phyloP scores from a whole-genome alignment of 1,284 basidiomycete species.

The Porodaedalea pini region DNA sequence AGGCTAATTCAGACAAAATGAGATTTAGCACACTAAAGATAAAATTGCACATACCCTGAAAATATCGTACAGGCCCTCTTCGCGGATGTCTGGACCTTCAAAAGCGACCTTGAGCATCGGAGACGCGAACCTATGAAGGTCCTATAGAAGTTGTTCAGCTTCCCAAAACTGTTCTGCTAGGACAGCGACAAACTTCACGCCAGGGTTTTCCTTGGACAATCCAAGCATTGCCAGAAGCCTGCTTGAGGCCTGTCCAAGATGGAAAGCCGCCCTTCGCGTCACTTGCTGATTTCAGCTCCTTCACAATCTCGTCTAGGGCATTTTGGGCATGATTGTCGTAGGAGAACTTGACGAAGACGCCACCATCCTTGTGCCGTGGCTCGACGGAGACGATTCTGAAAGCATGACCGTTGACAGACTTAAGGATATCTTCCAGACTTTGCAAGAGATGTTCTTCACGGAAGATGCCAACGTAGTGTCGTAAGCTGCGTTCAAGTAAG shows the following conservation, averaged over 20 bases:
- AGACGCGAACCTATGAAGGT: slow-evolving; percentile 81
- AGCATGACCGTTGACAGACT: slow-evolving; percentile 45
- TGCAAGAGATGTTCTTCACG: slow-evolving; percentile 53
- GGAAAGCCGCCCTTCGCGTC: slow-evolving; percentile 54
- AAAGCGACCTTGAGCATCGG: slow-evolving; percentile 73
- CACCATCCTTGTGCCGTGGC: slow-evolving; percentile 75
- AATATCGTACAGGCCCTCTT: slow-evolving; percentile 70
- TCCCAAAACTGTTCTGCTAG: not conserved
- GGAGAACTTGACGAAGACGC: slow-evolving; percentile 80
- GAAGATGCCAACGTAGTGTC: slow-evolving; percentile 56
- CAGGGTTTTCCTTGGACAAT: slow-evolving; percentile 80
- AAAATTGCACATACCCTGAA: slow-evolving; percentile 51
- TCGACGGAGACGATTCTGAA: slow-evolving; percentile 59
- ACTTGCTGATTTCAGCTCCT: slow-evolving; percentile 40
- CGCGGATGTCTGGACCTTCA: slow-evolving; percentile 80
- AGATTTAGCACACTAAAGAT: slow-evolving; percentile 5
- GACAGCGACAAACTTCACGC: slow-evolving; percentile 59
- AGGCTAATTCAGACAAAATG: slow-evolving; percentile 46
- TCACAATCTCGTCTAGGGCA: slow-evolving; percentile 48
- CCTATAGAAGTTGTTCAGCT: slow-evolving; percentile 41
- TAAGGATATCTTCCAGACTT: slow-evolving; percentile 46
- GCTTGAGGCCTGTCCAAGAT: slow-evolving; percentile 54
- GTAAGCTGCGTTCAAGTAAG: slow-evolving; percentile 41
- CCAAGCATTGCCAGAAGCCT: slow-evolving; percentile 59
- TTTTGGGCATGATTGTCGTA: slow-evolving; percentile 47